phyloP scores from a whole-genome alignment of 116 monocot species.

The Phalaenopsis hybrid region DNA sequence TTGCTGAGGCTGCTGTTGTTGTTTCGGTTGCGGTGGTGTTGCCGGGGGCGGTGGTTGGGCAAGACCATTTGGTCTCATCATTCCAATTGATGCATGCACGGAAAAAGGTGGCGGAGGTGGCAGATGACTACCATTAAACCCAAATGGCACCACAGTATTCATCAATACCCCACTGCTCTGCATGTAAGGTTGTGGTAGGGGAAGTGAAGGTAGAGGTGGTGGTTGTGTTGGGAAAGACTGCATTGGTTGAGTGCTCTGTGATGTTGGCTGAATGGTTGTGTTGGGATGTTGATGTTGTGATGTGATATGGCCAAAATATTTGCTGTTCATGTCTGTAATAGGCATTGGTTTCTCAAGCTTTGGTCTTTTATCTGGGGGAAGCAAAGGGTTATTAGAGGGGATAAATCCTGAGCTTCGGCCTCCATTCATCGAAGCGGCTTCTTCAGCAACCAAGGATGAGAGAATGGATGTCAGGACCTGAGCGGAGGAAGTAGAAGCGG shows the following conservation, averaged over 20 bases:
- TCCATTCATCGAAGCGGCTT: conserved; percentile 55
- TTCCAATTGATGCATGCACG: conserved; percentile 22
- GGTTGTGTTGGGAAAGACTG: conserved; percentile 9
- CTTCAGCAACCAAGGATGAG: conserved; percentile 74
- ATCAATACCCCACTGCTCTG: conserved; percentile 37
- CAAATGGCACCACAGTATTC: conserved; percentile 26
- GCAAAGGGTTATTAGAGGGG: conserved; percentile 18
- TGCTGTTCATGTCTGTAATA: conserved; percentile 23
- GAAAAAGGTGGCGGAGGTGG: conserved; percentile 52
- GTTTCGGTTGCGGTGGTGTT: conserved; percentile 19
- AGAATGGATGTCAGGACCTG: conserved; percentile 77
- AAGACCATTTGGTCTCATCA: conserved; percentile 30
- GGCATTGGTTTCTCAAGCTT: conserved; percentile 60
- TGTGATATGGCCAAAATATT: conserved; percentile 27
- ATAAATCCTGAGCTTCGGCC: conserved; percentile 17
- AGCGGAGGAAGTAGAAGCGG: conserved; percentile 74
- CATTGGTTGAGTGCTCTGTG: conserved; percentile 24
- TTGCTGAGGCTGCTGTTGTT: conserved; percentile 33
- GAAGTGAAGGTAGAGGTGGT: conserved; percentile 32
- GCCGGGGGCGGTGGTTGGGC: conserved; percentile 29
- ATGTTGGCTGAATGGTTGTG: conserved; percentile 24
- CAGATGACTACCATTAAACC: conserved; percentile 17
- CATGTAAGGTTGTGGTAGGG: conserved; percentile 26
- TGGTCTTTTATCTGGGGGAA: conserved; percentile 56
- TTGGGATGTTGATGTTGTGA: conserved; percentile 24